Percentiles rank a stretch among this genome's conserved stretches.
These are phyloP conservation scores for Exophiala calicioides DNA, from an alignment of 2,329 filamentous ascomycete genomes.

Conservation along the genomic window DNA sequence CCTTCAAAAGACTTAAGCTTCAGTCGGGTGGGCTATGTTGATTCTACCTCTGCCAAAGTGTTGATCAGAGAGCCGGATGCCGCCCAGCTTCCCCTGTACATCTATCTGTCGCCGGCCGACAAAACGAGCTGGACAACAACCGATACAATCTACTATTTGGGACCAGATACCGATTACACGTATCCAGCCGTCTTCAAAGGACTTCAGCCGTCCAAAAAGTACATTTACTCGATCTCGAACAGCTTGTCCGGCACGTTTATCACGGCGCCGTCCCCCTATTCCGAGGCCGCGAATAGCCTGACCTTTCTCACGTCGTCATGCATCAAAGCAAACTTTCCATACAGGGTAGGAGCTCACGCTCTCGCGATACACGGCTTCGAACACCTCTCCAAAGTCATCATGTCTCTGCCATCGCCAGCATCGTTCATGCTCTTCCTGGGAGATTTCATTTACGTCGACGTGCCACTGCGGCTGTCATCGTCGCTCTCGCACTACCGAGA, in stretches of 20 bases:
- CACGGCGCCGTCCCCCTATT: slow-evolving; percentile 71
- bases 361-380: slow-evolving; percentile 70
- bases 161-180: slow-evolving; percentile 81
- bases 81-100: slow-evolving; percentile 70
- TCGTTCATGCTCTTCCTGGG: slow-evolving; percentile 67
- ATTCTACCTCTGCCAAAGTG: slow-evolving; percentile 74
- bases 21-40: slow-evolving; percentile 83
- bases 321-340: slow-evolving; percentile 88
- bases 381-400: slow-evolving; percentile 72
- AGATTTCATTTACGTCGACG: slow-evolving; percentile 63
- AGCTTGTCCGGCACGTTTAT: slow-evolving; percentile 81
- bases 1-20: slow-evolving; percentile 77
- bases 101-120: slow-evolving; percentile 55
- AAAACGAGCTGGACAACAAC: slow-evolving; percentile 58
- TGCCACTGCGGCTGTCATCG: slow-evolving; percentile 75
- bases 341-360: slow-evolving; percentile 79
- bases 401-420: slow-evolving; percentile 62
- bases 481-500: slow-evolving; percentile 75
- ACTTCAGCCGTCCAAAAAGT: slow-evolving; percentile 69
- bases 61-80: slow-evolving; percentile 82
- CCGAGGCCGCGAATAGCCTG: slow-evolving; percentile 67
- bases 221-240: slow-evolving; percentile 84
- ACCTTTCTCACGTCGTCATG: slow-evolving; percentile 93
- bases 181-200: slow-evolving; percentile 66
- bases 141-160: slow-evolving; percentile 65